A percentile compares a stretch with the other conserved stretches of the same genome.
phyloP scores from a whole-genome alignment of 345 rosid species.

The Populus davidiana region DNA sequence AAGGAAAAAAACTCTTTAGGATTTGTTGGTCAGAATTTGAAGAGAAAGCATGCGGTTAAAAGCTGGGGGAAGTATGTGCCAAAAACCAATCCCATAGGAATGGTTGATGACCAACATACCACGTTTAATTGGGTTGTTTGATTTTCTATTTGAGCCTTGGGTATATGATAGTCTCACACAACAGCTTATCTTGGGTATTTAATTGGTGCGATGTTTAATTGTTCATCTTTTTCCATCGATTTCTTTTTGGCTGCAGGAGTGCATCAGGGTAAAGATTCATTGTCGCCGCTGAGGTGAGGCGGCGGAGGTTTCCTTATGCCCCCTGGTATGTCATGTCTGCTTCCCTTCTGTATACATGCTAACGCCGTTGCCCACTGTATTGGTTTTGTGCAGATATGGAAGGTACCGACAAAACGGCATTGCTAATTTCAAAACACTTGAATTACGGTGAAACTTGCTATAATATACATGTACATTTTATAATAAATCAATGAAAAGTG shows the following conservation, averaged over 20 bases:
- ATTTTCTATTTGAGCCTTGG: not conserved
- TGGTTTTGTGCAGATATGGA: not conserved
- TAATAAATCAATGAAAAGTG: not conserved
- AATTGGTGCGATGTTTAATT: not conserved
- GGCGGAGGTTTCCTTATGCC: conserved; percentile 10
- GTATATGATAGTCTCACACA: not conserved
- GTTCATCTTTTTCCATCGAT: conserved; percentile 7
- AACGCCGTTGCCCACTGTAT: not conserved
- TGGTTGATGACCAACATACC: not conserved
- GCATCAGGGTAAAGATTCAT: conserved; percentile 6
- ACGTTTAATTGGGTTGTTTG: not conserved
- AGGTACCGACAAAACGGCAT: not conserved
- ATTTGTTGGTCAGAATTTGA: not conserved
- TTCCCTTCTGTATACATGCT: not conserved
- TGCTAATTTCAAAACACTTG: not conserved
- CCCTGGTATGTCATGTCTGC: conserved; percentile 15
- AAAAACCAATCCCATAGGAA: not conserved
- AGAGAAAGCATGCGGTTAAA: not conserved
- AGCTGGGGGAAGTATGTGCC: not conserved
- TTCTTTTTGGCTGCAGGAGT: conserved; percentile 35
- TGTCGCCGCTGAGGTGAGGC: conserved; percentile 5
- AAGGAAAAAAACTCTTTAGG: not conserved
- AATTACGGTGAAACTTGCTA: not conserved
- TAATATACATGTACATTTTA: not conserved
- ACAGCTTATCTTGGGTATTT: not conserved